Base-by-base conservation (phyloP, 306 rosid genomes). In the Adenanthera pavonina region DNA sequence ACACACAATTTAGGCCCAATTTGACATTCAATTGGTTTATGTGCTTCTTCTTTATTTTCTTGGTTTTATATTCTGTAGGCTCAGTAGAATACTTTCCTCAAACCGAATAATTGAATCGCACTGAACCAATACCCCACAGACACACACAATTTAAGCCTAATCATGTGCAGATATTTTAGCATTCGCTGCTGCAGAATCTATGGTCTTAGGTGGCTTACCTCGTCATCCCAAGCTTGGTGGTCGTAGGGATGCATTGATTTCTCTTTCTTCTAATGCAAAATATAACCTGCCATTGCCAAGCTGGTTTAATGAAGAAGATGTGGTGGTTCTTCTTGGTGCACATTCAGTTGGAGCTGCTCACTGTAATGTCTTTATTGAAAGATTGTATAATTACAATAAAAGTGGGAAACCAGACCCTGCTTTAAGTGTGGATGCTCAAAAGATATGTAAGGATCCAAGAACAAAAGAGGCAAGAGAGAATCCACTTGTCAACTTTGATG, bases 141-240 rank as follows among this genome's bases (percentile, higher is more conserved):
- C 30, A 25, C 30, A 25, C 30, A 25, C 30, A 25, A 25, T 25
- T 25, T 25, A 25, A 25, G 30, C 30, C 30, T 25, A 25, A 25
- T 92, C 97, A 34, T 94, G 98, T 2, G 85, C 98, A 1, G 98
- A 94, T 59, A 78, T 83, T 16, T 0, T 91, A 25, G 82, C 91
- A 11, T 91, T 88, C 20, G 75, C 90, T 2, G 7, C 89, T 8
- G 52, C 84, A 38, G 97, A 84, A 8, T 92, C 88, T 0, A 66
- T 83, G 61, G 2, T 11, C 0, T 47, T 80, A 15, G 72, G 84
- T 0, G 92, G 94, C 34, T 44, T 86, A 17, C 84, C 91, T 0
- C 35, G 19, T 35, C 19, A 30, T 38, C 14, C 3, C 0, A 74
- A 86, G 43, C 80, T 78, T 0, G 88, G 84, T 0, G 97, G 98